A percentile compares a stretch with the other conserved stretches of the same genome.
These are phyloP conservation scores for Xerocomus tenax DNA, from an alignment of 1,284 basidiomycete genomes.

Conservation along the genomic window DNA sequence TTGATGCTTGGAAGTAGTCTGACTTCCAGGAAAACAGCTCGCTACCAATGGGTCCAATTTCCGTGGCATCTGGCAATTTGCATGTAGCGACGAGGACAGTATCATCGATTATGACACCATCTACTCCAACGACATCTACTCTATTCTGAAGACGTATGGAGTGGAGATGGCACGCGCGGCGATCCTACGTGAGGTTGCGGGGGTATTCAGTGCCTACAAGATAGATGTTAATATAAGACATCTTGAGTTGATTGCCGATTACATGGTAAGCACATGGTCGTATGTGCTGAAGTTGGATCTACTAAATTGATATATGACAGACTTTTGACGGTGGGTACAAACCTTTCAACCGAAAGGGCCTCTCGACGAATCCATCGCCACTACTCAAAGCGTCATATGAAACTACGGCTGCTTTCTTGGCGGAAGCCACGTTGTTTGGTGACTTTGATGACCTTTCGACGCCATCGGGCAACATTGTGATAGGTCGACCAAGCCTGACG, in stretches of 20 bases:
- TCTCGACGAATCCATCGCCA: constrained; percentile 85
- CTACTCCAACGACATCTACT: constrained; percentile 93
- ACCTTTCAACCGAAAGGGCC: constrained; percentile 94
- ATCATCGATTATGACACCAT: constrained; percentile 80
- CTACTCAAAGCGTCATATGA: constrained; percentile 96
- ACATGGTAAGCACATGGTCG: constrained; percentile 65
- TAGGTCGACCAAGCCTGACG: constrained; percentile 74
- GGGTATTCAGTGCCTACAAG: constrained; percentile 94
- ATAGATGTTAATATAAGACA: constrained; percentile 95
- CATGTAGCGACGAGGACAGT: constrained; percentile 49
- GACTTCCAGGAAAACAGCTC: constrained; percentile 38
- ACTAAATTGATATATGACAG: constrained; percentile 36
- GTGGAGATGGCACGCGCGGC: constrained; percentile 94
- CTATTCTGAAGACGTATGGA: constrained; percentile 86
- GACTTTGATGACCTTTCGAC: constrained; percentile 89
- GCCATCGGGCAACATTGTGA: constrained; percentile 86
- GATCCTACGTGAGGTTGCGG: constrained; percentile 84
- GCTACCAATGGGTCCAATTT: constrained; percentile 91
- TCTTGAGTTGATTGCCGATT: constrained; percentile 95
- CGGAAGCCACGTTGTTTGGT: constrained; percentile 88
- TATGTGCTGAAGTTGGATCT: constrained; percentile 1
- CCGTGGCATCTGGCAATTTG: constrained; percentile 83
- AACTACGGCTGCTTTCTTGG: constrained; percentile 92
- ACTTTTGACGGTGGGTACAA: constrained; percentile 96
- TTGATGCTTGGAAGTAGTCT: constrained; percentile 1